A percentile compares a stretch with the other conserved stretches of the same genome.
Evolutionary conservation across 495 filamentous ascomycete genomes (phyloP).

Genomic region (Poronia punctata): DNA sequence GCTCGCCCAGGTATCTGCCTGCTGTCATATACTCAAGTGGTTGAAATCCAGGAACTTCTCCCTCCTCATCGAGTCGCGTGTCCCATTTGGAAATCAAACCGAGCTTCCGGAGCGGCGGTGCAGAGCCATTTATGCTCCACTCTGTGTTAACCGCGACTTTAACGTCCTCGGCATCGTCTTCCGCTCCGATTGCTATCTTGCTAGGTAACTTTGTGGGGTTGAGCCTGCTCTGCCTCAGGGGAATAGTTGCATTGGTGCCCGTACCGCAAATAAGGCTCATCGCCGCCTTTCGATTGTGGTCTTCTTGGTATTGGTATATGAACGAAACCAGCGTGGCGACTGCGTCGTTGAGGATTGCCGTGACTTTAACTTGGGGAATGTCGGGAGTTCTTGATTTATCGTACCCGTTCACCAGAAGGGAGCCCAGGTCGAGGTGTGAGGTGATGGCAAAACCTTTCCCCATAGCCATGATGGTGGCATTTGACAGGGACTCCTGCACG

Average conservation of each 20-base stretch:
- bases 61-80: slow-evolving; percentile 51
- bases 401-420: slow-evolving; percentile 63
- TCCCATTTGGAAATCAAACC: slow-evolving; percentile 70
- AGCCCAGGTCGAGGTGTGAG: slow-evolving; percentile 62
- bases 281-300: slow-evolving; percentile 43
- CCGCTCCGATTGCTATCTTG: slow-evolving; percentile 49
- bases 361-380: slow-evolving; percentile 61
- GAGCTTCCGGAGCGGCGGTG: slow-evolving; percentile 55
- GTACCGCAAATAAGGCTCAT: slow-evolving; percentile 82
- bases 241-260: slow-evolving; percentile 76
- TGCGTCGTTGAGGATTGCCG: slow-evolving; percentile 75
- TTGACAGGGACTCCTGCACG: slow-evolving; percentile 64
- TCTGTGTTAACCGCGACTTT: slow-evolving; percentile 79
- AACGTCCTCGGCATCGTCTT: slow-evolving; percentile 47
- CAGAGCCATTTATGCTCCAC: slow-evolving; percentile 73
- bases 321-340: slow-evolving; percentile 74
- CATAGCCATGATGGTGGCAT: slow-evolving; percentile 79
- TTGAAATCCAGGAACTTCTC: slow-evolving; percentile 71
- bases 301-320: slow-evolving; percentile 52
- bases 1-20: slow-evolving; percentile 75
- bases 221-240: slow-evolving; percentile 57
- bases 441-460: slow-evolving; percentile 81
- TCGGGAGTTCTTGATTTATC: slow-evolving; percentile 40
- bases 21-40: slow-evolving; percentile 86
- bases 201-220: slow-evolving; percentile 52